Evolutionary conservation across 495 filamentous ascomycete species (phyloP).

Genomic region (Geopyxis carbonaria): DNA sequence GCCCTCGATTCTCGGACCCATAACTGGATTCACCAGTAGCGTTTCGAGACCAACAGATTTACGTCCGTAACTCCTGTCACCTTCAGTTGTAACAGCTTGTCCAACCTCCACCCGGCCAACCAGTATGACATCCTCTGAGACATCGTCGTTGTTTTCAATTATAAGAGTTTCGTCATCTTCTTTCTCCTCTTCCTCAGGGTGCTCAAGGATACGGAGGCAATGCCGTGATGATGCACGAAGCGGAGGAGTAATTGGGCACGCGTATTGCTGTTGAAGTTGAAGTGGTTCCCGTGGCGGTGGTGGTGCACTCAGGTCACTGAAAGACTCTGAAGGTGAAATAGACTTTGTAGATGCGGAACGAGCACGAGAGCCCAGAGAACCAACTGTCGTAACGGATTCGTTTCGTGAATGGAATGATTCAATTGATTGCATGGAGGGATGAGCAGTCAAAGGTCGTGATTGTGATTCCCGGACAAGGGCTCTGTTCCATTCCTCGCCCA

Average conservation of each 20-base stretch:
- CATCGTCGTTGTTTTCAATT: background rate
- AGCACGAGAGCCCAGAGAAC: conserved; percentile 8
- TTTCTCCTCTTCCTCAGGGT: conserved; percentile 13
- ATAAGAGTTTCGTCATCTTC: conserved; percentile 5
- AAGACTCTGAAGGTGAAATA: conserved; percentile 11
- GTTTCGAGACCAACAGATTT: conserved; percentile 16
- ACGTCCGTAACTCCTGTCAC: conserved; percentile 11
- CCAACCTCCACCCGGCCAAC: background rate
- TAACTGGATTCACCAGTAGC: conserved; percentile 4
- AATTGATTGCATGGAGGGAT: background rate
- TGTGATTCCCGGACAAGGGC: conserved; percentile 5
- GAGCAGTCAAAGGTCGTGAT: conserved; percentile 1
- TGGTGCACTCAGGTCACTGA: too few species aligned
- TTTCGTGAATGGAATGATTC: background rate
- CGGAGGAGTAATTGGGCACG: conserved; percentile 8
- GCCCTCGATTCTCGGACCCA: background rate
- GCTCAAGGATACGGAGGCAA: conserved; percentile 18
- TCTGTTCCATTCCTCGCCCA: conserved; percentile 8
- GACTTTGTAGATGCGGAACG: conserved; percentile 18
- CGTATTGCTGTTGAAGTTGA: background rate
- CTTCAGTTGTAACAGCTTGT: conserved; percentile 17
- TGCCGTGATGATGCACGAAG: conserved; percentile 15
- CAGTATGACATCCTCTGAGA: conserved; percentile 6
- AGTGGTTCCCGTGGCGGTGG: conserved; percentile 2
- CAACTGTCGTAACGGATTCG: conserved; percentile 8